These are phyloP conservation scores for Fusarium bactridioides DNA, from an alignment of 2,329 filamentous ascomycete genomes.

Conservation along the genomic window DNA sequence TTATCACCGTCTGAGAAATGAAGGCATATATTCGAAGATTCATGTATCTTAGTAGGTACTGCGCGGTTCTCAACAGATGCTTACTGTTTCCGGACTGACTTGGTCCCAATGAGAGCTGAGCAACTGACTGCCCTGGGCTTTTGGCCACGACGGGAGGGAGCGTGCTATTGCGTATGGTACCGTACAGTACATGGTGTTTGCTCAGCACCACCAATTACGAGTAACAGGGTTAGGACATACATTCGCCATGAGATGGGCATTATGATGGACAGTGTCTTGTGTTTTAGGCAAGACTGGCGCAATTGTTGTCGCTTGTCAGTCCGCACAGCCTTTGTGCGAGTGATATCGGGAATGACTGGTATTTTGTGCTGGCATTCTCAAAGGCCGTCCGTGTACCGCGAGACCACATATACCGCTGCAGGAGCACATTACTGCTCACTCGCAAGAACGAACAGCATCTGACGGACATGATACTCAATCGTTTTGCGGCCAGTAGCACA, in stretches of 20 bases:
- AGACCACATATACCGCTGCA: background rate
- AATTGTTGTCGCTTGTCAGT: background rate
- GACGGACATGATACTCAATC: conserved; percentile 16
- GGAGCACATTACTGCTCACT: background rate
- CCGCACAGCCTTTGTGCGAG: background rate
- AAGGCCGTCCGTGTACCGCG: background rate
- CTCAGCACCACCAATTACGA: conserved; percentile 5
- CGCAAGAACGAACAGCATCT: conserved; percentile 6
- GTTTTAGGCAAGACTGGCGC: conserved; percentile 34
- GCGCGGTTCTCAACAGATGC: background rate
- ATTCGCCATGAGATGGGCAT: conserved; percentile 12
- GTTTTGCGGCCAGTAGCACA: conserved; percentile 8
- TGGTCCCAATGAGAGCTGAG: conserved; percentile 1
- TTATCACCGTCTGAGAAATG: background rate
- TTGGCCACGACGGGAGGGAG: conserved; percentile 4
- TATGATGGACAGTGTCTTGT: conserved; percentile 32
- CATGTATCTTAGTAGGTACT: conserved; percentile 11
- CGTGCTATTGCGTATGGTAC: conserved; percentile 5
- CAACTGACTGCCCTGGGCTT: background rate
- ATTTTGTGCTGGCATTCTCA: background rate
- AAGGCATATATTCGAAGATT: background rate
- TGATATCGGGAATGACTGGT: background rate
- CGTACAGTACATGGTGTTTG: conserved; percentile 1
- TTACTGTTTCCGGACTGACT: background rate
- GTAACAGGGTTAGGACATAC: conserved; percentile 5